A percentile compares a stretch with the other conserved stretches of the same genome.
These are phyloP conservation scores for Mycena albidolilacea DNA, from an alignment of 768 basidiomycete genomes.

Conservation along the genomic window DNA sequence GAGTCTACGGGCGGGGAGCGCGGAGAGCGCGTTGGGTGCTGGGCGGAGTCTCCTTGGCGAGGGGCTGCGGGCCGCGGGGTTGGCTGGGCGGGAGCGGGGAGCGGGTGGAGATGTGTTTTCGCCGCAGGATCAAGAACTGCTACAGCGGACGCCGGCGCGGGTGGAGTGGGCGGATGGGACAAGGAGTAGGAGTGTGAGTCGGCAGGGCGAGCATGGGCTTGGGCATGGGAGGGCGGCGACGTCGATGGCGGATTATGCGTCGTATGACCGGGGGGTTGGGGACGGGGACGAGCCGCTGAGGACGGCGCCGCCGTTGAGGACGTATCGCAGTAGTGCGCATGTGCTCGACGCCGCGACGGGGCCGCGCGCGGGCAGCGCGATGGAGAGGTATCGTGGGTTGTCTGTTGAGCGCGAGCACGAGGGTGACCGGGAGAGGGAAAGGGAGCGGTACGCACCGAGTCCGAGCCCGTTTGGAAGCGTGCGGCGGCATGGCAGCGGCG, in stretches of 20 bases:
- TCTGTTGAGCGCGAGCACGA: slow-evolving; percentile 37
- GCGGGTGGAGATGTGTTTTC: slow-evolving; percentile 35
- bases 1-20: slow-evolving; percentile 74
- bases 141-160: slow-evolving; percentile 44
- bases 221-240: slow-evolving; percentile 60
- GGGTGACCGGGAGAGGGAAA: slow-evolving; percentile 34
- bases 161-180: slow-evolving; percentile 43
- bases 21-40: slow-evolving; percentile 71
- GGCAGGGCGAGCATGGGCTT: slow-evolving; percentile 29
- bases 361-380: slow-evolving; percentile 34
- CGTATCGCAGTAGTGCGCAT: slow-evolving; percentile 58
- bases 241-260: slow-evolving; percentile 68
- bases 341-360: slow-evolving; percentile 45
- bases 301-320: slow-evolving; percentile 55
- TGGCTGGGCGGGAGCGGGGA: slow-evolving; percentile 46
- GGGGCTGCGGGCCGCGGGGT: slow-evolving; percentile 79
- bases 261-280: slow-evolving; percentile 10
- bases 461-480: slow-evolving; percentile 50
- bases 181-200: slow-evolving; percentile 41
- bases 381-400: slow-evolving; percentile 31
- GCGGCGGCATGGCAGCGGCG: slow-evolving; percentile 31
- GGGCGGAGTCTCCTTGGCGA: slow-evolving; percentile 76
- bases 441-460: slow-evolving; percentile 29
- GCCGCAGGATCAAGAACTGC: not conserved
- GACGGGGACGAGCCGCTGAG: slow-evolving; percentile 48